These are phyloP conservation scores for Pyronema domesticum DNA, from an alignment of 495 filamentous ascomycete species.

Conservation along the genomic window DNA sequence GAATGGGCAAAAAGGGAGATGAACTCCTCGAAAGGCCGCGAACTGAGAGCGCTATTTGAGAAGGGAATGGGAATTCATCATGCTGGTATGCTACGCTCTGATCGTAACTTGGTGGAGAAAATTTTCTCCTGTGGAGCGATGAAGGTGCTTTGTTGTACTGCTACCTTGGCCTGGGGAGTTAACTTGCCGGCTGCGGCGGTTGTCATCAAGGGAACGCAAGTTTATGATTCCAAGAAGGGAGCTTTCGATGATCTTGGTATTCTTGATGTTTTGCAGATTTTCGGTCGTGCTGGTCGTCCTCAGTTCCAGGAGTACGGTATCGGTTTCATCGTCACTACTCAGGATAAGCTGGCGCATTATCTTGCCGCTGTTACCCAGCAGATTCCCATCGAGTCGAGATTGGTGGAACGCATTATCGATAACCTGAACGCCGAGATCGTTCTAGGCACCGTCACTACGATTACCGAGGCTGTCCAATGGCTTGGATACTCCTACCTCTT, in stretches of 20 bases:
- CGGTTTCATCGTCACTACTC: conserved; percentile 88
- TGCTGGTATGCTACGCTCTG: conserved; percentile 81
- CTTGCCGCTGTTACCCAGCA: conserved; percentile 84
- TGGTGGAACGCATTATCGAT: conserved; percentile 79
- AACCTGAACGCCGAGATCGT: conserved; percentile 93
- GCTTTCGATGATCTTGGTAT: conserved; percentile 95
- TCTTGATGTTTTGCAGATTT: conserved; percentile 94
- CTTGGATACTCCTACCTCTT: conserved; percentile 95
- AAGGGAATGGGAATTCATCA: conserved; percentile 92
- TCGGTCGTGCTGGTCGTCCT: conserved; percentile 90
- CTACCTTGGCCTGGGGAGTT: conserved; percentile 95
- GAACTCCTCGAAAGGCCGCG: conserved; percentile 61
- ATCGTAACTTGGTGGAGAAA: conserved; percentile 82
- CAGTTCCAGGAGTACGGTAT: conserved; percentile 94
- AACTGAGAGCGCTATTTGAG: conserved; percentile 71
- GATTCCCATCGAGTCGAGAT: conserved; percentile 85
- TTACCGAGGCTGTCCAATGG: conserved; percentile 90
- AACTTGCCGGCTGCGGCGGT: conserved; percentile 95
- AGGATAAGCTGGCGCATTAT: conserved; percentile 86
- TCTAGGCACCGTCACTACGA: conserved; percentile 83
- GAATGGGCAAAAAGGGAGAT: conserved; percentile 60
- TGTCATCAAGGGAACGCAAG: conserved; percentile 90
- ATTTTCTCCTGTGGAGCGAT: conserved; percentile 76
- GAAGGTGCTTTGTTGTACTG: conserved; percentile 95
- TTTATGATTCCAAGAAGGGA: conserved; percentile 90